Evolutionary conservation across 2,329 filamentous ascomycete species (phyloP).

Genomic region (Periglandula ipomoeae): DNA sequence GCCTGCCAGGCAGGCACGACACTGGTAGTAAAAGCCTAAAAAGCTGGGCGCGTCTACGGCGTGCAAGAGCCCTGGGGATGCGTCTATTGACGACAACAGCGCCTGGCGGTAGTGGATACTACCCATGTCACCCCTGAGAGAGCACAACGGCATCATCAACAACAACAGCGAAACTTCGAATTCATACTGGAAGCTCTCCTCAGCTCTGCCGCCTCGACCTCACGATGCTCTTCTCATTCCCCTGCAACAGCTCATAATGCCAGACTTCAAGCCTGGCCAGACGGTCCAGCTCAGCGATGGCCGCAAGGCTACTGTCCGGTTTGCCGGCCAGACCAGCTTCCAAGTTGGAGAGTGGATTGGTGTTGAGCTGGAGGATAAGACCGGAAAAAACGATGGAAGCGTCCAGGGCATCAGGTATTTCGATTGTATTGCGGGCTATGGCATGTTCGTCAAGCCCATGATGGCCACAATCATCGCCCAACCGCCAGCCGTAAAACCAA

Average conservation of each 20-base stretch:
- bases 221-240: constrained; percentile 24
- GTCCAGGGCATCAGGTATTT: constrained; percentile 87
- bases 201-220: background rate
- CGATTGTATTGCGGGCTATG: constrained; percentile 63
- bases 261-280: constrained; percentile 58
- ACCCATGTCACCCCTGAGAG: background rate
- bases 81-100: background rate
- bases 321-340: constrained; percentile 71
- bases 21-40: background rate
- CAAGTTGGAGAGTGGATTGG: constrained; percentile 80
- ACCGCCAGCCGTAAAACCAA: constrained; percentile 28
- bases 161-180: background rate
- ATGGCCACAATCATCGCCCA: constrained; percentile 54
- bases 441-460: constrained; percentile 77
- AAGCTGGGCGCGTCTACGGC: background rate
- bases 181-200: background rate
- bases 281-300: constrained; percentile 71
- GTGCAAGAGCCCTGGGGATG: background rate
- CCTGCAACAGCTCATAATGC: constrained; percentile 33
- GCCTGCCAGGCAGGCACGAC: background rate
- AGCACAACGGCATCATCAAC: constrained; percentile 2
- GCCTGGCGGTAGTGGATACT: background rate
- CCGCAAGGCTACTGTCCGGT: constrained; percentile 69
- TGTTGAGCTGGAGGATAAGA: constrained; percentile 71
- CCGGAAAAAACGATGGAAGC: constrained; percentile 89